Base-by-base conservation (phyloP, 371 early-diverging fungal species). In the Cokeromyces recurvatus region DNA sequence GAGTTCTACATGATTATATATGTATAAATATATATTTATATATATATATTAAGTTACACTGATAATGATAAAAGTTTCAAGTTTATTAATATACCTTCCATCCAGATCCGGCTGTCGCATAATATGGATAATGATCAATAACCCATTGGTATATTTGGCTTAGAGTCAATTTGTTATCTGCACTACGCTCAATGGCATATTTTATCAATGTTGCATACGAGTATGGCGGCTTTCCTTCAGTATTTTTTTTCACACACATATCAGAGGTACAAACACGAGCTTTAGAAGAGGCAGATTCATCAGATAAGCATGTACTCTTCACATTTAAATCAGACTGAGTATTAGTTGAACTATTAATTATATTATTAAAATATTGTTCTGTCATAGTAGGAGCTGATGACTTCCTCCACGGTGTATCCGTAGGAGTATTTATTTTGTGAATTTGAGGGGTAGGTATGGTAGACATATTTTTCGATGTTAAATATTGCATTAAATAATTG, bases 61-160 rank as follows among this genome's bases (percentile, higher is more conserved):
- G n/a, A n/a, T n/a, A n/a, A n/a, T n/a, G n/a, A n/a, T n/a, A n/a
- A n/a, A n/a, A n/a, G 29, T 11, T 7, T 27, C 11, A 5, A 11
- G 11, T 27, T 27, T 27, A 27, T 37, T 16, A 11, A 11, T 6
- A 5, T 52, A 85, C 86, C 84, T 87, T 85, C 91, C 91, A 92
- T 25, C 86, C 87, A 20, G 74, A 70, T 20, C 78, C 80, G 4
- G 86, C 87, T n/a, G 85, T 77, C 34, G 74, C 71, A 51, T 83
- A 91, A 68, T 87, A 87, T 3, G 90, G 82, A 56, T 84, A 90
- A 31, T 78, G 59, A 9, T 75, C 74, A 62, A 84, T 83, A 27
- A 93, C 84, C 87, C 87, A 95, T 37, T 78, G 73, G 69, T 96
- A 96, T 48, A 95, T 93, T 56, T 89, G 92, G 48, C 77, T 85